Evolutionary conservation across 768 basidiomycete genomes (phyloP).

Genomic region (Suillus fuscotomentosus): DNA sequence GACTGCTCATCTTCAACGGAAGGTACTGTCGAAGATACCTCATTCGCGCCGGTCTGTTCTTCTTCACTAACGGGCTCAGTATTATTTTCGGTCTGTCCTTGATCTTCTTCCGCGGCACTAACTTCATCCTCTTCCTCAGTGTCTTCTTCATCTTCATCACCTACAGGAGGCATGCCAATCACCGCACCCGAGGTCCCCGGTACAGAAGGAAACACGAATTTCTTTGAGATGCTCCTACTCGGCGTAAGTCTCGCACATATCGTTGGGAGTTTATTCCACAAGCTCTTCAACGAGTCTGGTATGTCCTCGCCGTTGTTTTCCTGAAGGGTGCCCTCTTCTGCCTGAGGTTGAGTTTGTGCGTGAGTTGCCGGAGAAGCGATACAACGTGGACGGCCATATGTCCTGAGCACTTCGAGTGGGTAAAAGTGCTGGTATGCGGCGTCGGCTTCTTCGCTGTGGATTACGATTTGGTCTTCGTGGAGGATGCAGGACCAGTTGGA

Average conservation of each 20-base stretch:
- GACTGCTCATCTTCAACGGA: not conserved
- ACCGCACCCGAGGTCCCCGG: conserved; percentile 6
- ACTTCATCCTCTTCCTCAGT: conserved; percentile 4
- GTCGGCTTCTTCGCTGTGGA: conserved; percentile 70
- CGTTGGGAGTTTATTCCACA: conserved; percentile 33
- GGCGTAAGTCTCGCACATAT: conserved; percentile 45
- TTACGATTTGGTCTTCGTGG: conserved; percentile 63
- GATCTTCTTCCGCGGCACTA: not conserved
- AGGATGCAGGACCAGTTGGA: conserved; percentile 81
- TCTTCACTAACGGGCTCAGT: not conserved
- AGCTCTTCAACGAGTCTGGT: conserved; percentile 5
- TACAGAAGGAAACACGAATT: conserved; percentile 48
- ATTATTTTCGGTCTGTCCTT: not conserved
- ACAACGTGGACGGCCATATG: conserved; percentile 24
- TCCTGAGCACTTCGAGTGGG: conserved; percentile 41
- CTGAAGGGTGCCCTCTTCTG: not conserved
- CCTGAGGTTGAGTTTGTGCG: conserved; percentile 6
- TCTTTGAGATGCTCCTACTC: conserved; percentile 46
- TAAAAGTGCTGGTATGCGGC: conserved; percentile 70
- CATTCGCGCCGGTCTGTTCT: not conserved
- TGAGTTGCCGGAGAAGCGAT: conserved; percentile 13
- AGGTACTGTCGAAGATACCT: not conserved
- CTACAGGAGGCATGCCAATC: not conserved
- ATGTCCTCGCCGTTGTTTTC: conserved; percentile 5
- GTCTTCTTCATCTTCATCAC: not conserved